A percentile compares a stretch with the other conserved stretches of the same genome.
phyloP scores from a whole-genome alignment of 257 asterid genomes.

The Galeopsis tetrahit region DNA sequence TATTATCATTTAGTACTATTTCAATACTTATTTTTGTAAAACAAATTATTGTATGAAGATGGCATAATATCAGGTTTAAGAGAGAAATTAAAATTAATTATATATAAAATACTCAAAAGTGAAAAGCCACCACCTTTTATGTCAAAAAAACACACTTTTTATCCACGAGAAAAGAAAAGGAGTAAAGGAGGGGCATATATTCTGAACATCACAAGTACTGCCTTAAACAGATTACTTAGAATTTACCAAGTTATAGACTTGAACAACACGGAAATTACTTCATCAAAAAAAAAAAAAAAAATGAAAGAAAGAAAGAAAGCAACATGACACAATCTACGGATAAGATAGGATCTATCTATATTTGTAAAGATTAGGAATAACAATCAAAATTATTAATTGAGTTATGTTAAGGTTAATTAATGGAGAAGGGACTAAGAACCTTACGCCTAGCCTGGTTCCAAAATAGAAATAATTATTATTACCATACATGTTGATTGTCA shows the following conservation, averaged over 20 bases:
- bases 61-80: neutral
- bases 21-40: too few relatives aligned
- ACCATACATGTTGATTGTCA: too few relatives aligned
- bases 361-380: neutral
- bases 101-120: neutral
- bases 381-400: too few relatives aligned
- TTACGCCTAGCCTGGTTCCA: too few relatives aligned
- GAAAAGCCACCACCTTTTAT: neutral
- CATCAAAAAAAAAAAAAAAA: conserved; percentile 4
- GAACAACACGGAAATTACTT: conserved; percentile 29
- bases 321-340: conserved; percentile 15
- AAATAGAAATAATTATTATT: too few relatives aligned
- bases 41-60: neutral
- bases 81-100: neutral
- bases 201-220: neutral
- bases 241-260: conserved; percentile 5
- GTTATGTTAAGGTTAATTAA: too few relatives aligned
- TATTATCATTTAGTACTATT: too few relatives aligned
- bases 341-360: conserved; percentile 18
- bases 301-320: conserved; percentile 3
- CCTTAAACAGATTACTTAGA: conserved; percentile 4
- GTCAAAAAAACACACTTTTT: neutral
- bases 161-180: neutral
- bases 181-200: conserved; percentile 23
- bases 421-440: too few relatives aligned